Percentiles rank a stretch among this genome's conserved stretches.
Conservation (phyloP, 805 yeast genomes). For the Clavispora phyllophila region DNA sequence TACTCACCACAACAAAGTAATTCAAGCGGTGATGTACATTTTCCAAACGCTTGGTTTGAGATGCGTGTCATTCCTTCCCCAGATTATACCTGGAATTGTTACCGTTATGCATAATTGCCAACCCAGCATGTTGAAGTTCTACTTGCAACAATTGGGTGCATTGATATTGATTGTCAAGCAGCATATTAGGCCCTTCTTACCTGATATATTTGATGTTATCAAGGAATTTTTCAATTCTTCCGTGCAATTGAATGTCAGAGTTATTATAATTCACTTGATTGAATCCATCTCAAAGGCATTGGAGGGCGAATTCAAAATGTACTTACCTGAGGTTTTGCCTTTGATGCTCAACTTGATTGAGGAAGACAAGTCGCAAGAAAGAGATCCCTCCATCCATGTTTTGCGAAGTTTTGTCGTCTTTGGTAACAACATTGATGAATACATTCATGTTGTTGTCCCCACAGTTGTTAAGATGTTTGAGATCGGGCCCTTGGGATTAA, state of each 20-base stretch:
- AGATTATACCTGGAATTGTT: constrained; percentile 82
- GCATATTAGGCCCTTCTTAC: constrained; percentile 79
- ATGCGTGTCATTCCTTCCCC: constrained; percentile 84
- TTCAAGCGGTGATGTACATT: constrained; percentile 90
- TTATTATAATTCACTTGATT: constrained; percentile 70
- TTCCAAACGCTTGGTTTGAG: constrained; percentile 84
- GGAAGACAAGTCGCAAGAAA: constrained; percentile 57
- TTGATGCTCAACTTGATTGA: constrained; percentile 72
- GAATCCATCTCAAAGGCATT: constrained; percentile 82
- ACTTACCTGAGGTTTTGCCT: constrained; percentile 73
- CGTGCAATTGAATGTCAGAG: constrained; percentile 56
- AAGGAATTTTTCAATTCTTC: constrained; percentile 59
- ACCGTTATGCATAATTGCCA: constrained; percentile 81
- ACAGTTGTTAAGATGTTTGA: constrained; percentile 79
- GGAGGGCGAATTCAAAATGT: constrained; percentile 87
- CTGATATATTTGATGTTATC: constrained; percentile 68
- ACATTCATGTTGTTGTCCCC: constrained; percentile 82
- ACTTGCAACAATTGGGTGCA: constrained; percentile 82
- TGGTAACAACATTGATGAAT: constrained; percentile 85
- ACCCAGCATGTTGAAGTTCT: constrained; percentile 73
- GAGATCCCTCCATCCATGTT: constrained; percentile 64
- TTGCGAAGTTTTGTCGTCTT: constrained; percentile 79
- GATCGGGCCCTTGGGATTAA: constrained; percentile 52
- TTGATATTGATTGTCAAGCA: constrained; percentile 79
- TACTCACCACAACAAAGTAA: constrained; percentile 83